Evolutionary conservation across 441 rosid species (phyloP).

Genomic region (California macrophylla): DNA sequence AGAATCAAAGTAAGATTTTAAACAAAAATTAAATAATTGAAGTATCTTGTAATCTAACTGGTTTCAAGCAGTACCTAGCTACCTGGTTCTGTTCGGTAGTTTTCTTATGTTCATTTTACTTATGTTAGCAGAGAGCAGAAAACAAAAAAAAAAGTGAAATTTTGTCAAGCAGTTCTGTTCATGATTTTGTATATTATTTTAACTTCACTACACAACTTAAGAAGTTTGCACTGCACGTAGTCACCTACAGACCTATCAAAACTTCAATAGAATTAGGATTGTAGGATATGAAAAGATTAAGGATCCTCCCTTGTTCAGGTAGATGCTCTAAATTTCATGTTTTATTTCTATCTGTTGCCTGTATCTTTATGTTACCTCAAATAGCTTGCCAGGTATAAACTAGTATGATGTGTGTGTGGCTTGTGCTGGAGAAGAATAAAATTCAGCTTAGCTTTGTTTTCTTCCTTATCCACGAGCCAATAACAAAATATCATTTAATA

Average conservation of each 20-base stretch:
- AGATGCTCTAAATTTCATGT: not conserved
- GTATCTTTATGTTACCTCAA: not conserved
- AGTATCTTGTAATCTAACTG: not conserved
- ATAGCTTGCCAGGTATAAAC: not conserved
- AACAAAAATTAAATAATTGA: not conserved
- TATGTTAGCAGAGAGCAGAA: not conserved
- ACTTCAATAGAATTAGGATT: not conserved
- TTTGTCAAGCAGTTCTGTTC: not conserved
- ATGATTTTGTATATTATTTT: not conserved
- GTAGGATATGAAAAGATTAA: not conserved
- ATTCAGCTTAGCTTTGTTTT: not conserved
- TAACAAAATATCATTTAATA: not conserved
- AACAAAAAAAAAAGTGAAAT: not conserved
- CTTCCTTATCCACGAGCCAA: not conserved
- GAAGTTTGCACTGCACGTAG: constrained; percentile 3
- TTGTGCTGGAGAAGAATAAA: not conserved
- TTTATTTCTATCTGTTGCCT: not conserved
- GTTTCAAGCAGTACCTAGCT: not conserved
- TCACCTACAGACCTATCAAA: not conserved
- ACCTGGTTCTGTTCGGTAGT: not conserved
- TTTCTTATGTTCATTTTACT: not conserved
- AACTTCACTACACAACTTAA: not conserved
- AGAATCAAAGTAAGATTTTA: not conserved
- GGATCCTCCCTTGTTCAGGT: not conserved
- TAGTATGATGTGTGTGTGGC: not conserved